phyloP scores from a whole-genome alignment of 192 early-diverging fungal species.

The Coemansia sp. region DNA sequence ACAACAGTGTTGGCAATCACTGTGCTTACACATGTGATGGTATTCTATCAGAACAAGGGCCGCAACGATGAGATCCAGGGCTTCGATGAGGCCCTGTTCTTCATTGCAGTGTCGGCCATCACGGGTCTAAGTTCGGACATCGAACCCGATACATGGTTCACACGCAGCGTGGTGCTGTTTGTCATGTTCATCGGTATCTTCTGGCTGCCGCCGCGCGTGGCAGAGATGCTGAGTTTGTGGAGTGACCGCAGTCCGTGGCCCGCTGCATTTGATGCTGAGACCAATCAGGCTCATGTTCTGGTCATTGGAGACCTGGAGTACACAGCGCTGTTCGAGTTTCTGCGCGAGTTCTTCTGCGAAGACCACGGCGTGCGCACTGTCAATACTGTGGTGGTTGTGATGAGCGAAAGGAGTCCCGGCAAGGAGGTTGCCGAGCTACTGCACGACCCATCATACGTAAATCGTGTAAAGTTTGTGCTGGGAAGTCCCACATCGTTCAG shows the following conservation, averaged over 20 bases:
- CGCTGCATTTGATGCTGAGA: constrained; percentile 51
- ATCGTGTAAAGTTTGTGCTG: constrained; percentile 68
- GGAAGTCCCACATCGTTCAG: constrained; percentile 64
- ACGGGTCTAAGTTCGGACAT: constrained; percentile 70
- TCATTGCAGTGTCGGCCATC: constrained; percentile 59
- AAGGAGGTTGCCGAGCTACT: constrained; percentile 60
- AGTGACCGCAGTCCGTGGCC: constrained; percentile 61
- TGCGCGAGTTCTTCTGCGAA: constrained; percentile 78
- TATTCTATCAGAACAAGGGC: constrained; percentile 60
- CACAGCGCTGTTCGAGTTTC: constrained; percentile 61
- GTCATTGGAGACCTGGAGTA: constrained; percentile 67
- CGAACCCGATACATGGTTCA: constrained; percentile 59
- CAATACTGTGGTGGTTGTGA: constrained; percentile 66
- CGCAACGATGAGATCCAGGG: constrained; percentile 46
- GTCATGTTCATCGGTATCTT: constrained; percentile 74
- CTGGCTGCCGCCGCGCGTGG: constrained; percentile 63
- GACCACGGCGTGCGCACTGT: constrained; percentile 70
- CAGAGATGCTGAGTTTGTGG: constrained; percentile 65
- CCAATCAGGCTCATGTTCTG: constrained; percentile 61
- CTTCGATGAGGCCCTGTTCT: constrained; percentile 62
- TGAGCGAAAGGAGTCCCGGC: constrained; percentile 59
- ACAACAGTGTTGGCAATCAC: constrained; percentile 70
- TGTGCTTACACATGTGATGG: constrained; percentile 66
- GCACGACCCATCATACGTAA: constrained; percentile 65
- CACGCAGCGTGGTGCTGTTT: constrained; percentile 58